phyloP scores from a whole-genome alignment of 352 stramenopile genomes.

The Phytophthora colocasiae region DNA sequence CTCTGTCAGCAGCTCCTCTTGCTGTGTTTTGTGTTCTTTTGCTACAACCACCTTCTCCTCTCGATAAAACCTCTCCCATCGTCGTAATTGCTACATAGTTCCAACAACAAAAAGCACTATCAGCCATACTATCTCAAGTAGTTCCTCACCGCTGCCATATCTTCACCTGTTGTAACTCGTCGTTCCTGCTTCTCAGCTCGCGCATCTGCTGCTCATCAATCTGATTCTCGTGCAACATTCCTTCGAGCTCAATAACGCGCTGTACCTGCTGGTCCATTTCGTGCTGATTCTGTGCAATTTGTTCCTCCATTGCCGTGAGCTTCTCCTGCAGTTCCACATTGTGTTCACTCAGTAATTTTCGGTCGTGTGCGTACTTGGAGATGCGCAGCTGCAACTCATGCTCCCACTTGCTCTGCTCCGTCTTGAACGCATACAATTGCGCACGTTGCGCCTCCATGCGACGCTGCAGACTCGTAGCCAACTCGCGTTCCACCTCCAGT shows the following conservation, averaged over 20 bases:
- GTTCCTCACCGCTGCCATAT: background rate
- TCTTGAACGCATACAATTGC: conserved; percentile 82
- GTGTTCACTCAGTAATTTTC: conserved; percentile 81
- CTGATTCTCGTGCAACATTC: conserved; percentile 51
- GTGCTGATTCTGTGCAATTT: conserved; percentile 47
- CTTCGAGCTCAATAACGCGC: conserved; percentile 74
- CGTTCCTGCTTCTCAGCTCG: conserved; percentile 48
- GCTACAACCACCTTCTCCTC: conserved; percentile 48
- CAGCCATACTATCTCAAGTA: background rate
- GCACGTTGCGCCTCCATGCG: conserved; percentile 76
- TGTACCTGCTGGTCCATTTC: conserved; percentile 69
- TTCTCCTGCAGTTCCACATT: conserved; percentile 81
- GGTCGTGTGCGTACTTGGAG: conserved; percentile 81
- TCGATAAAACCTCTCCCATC: conserved; percentile 69
- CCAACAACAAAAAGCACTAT: conserved; percentile 10
- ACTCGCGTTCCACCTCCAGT: conserved; percentile 46
- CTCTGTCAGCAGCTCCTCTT: conserved; percentile 63
- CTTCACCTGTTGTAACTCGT: conserved; percentile 53
- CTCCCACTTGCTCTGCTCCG: conserved; percentile 86
- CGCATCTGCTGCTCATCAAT: conserved; percentile 45
- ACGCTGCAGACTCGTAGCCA: conserved; percentile 56
- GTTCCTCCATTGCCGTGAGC: conserved; percentile 58
- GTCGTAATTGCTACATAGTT: conserved; percentile 45
- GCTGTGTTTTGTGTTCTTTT: conserved; percentile 44
- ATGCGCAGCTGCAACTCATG: conserved; percentile 78